Percentiles rank a stretch among this genome's conserved stretches.
Conservation (phyloP, 75 land plant species). For the Pinus taeda region DNA sequence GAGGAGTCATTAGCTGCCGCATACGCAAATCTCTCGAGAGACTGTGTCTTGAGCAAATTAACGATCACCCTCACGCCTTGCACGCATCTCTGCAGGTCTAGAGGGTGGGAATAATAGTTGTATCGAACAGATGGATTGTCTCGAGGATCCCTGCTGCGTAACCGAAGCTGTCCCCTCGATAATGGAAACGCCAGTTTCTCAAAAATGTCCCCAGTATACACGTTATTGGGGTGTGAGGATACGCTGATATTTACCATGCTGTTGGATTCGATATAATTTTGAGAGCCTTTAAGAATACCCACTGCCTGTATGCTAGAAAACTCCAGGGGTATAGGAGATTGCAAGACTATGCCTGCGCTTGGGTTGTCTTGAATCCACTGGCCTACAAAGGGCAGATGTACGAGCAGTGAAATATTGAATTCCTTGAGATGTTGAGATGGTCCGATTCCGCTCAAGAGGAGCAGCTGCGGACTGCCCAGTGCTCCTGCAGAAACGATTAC, state of each 20-base stretch:
- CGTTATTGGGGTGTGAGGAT: neutral
- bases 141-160: neutral
- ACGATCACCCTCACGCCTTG: no score
- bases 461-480: no score
- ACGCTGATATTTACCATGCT: no score
- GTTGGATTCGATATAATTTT: neutral
- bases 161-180: neutral
- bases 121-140: neutral
- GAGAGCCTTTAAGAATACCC: neutral
- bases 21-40: conserved; percentile 3
- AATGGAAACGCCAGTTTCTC: neutral
- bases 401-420: no score
- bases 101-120: neutral
- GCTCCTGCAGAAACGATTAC: neutral
- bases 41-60: neutral
- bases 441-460: no score
- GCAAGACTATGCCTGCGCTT: neutral
- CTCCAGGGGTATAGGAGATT: neutral
- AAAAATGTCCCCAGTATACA: neutral
- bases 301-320: neutral
- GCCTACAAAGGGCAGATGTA: neutral
- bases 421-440: no score
- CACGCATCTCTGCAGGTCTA: no score
- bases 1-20: neutral
- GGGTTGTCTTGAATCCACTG: conserved; percentile 2